Evolutionary conservation across 257 asterid species (phyloP).

Genomic region (Solanum appendiculatum): DNA sequence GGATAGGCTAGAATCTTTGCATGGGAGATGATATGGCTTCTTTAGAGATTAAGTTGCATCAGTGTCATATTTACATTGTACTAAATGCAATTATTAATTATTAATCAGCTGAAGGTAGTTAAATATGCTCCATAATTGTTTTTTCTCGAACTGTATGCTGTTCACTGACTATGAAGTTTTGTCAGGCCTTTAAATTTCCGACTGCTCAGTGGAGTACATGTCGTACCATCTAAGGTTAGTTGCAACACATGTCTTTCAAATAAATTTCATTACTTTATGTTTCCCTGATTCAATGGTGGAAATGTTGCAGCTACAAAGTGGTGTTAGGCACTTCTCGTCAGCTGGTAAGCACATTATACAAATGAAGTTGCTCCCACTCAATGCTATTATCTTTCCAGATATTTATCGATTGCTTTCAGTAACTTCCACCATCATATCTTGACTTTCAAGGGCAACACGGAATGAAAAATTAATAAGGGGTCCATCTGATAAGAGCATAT

Average conservation of each 20-base stretch:
- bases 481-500: not conserved
- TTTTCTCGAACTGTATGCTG: not conserved
- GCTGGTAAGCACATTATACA: slow-evolving; percentile 40
- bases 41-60: not conserved
- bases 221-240: slow-evolving; percentile 55
- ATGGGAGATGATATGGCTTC: not conserved
- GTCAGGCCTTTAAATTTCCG: slow-evolving; percentile 49
- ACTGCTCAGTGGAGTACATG: slow-evolving; percentile 32
- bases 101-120: not conserved
- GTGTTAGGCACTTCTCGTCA: slow-evolving; percentile 61
- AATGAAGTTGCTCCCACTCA: not conserved
- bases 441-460: not conserved
- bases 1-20: not conserved
- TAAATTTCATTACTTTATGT: not conserved
- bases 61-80: not conserved
- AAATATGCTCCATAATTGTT: not conserved
- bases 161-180: slow-evolving; percentile 15
- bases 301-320: slow-evolving; percentile 48
- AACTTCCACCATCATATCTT: not conserved
- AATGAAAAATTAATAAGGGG: not conserved
- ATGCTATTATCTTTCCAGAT: not conserved
- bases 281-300: slow-evolving; percentile 20
- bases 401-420: not conserved
- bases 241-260: not conserved
- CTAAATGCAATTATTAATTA: not conserved